phyloP scores from a whole-genome alignment of 805 yeast genomes.

The Teunomyces lycoperdinae region DNA sequence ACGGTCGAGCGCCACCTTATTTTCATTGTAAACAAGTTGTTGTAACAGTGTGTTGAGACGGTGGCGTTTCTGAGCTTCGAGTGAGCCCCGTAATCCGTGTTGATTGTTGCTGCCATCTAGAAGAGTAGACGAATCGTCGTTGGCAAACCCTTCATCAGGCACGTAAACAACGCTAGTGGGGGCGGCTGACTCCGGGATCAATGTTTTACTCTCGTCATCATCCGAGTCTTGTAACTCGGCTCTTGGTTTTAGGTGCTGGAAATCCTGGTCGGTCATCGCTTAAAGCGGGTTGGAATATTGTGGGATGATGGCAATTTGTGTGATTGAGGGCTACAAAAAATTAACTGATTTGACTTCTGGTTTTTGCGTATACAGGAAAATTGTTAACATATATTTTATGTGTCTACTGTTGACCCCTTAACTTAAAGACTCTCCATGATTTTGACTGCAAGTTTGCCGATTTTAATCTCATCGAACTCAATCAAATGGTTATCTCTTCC shows the following conservation, averaged over 20 bases:
- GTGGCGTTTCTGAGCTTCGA: constrained; percentile 1
- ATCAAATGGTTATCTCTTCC: not conserved
- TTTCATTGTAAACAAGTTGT: constrained; percentile 75
- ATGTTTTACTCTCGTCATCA: constrained; percentile 12
- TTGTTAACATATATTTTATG: not conserved
- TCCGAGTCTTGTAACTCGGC: constrained; percentile 2
- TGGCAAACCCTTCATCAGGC: constrained; percentile 31
- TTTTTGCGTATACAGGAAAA: not conserved
- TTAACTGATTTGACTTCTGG: no score
- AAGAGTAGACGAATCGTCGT: constrained; percentile 29
- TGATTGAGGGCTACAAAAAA: not conserved
- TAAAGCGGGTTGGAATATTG: not conserved
- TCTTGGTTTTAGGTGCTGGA: constrained; percentile 1
- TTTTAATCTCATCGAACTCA: not conserved
- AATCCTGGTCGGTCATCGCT: constrained; percentile 3
- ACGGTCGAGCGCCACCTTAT: constrained; percentile 61
- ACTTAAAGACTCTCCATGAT: not conserved
- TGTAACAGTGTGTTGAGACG: constrained; percentile 52
- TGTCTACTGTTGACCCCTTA: not conserved
- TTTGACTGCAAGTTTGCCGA: constrained; percentile 3
- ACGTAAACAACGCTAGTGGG: constrained; percentile 27
- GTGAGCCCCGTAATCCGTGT: not conserved
- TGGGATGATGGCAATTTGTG: constrained; percentile 3
- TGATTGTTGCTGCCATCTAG: constrained; percentile 22
- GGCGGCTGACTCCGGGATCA: constrained; percentile 5